Evolutionary conservation across 768 basidiomycete genomes (phyloP), one percentile per base, ranked within the genome.

Genomic region (Termitomyces sp.): DNA sequence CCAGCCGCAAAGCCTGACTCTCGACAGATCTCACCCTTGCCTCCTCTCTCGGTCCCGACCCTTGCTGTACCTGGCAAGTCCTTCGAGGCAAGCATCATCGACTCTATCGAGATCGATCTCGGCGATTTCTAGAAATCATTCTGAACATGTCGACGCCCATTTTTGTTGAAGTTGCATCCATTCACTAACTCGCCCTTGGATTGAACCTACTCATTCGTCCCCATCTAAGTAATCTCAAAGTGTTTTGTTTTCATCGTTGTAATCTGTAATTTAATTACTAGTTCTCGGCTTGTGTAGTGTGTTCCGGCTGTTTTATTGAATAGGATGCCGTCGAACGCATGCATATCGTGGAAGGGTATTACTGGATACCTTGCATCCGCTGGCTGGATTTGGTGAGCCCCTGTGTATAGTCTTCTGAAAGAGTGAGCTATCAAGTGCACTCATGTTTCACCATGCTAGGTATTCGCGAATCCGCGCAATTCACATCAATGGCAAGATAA

Each of bases 101-200:
- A 87, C 49, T 78, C 78, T 29, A 78, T 91, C 62, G 88, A 91
- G 61, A 78, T 91, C 58, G 88, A 91, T 69, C 74, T 91, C 46
- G 89, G 89, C 51, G 89, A 91, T 70, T 91, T 91, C 70, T 91
- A 75, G 70, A 37, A 22, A 52, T 33, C 18, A n/a, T 12, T n/a
- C 9, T 8, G 3, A 47, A 47, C 4, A 51, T 36, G 51, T 37
- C 36, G 18, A 51, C 18, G 16, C 24, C 22, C 34, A 10, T 37
- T 26, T 34, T 3, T 44, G 16, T 47, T 5, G 6, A 24, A 42
- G 28, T 22, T 36, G 53, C 48, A 37, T 26, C 6, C 28, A 55
- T 41, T n/a, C 44, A 44, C 42, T 39, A 5, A 45, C 29, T 22
- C 58, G 28, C 47, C 37, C n/a, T n/a, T n/a, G n/a, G n/a, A 28